Conservation (phyloP, 306 rosid species). For the Lotus japonicus region DNA sequence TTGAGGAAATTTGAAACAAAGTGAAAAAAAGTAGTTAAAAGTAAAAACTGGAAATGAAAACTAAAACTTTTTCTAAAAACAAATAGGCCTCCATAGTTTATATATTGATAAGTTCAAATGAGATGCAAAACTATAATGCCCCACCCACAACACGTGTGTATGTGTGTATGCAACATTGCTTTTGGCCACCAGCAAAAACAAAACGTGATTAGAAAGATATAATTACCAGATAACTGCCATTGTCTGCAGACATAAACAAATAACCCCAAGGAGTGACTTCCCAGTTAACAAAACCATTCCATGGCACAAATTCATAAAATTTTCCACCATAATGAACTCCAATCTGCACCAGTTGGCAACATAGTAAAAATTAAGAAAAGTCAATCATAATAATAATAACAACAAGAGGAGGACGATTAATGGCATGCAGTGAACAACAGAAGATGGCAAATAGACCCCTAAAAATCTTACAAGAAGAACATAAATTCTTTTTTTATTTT, state of each 20-base stretch:
- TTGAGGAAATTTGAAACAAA: too few species aligned
- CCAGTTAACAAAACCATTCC: slow-evolving; percentile 81
- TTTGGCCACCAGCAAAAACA: too few species aligned
- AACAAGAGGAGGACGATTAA: background rate
- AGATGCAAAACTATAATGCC: too few species aligned
- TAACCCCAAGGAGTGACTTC: slow-evolving; percentile 82
- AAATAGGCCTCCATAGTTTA: too few species aligned
- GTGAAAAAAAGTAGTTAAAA: too few species aligned
- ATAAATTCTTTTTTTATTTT: background rate
- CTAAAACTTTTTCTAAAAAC: too few species aligned
- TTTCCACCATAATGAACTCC: slow-evolving; percentile 77
- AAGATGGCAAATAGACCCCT: background rate
- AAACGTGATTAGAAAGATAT: too few species aligned
- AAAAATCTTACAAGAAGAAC: background rate
- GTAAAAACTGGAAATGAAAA: too few species aligned
- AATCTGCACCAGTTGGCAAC: slow-evolving; percentile 49
- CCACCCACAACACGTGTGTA: too few species aligned
- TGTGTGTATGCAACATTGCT: too few species aligned
- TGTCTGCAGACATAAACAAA: slow-evolving; percentile 74
- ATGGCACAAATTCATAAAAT: slow-evolving; percentile 88
- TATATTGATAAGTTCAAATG: too few species aligned
- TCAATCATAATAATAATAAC: background rate
- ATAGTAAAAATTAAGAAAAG: slow-evolving; percentile 17
- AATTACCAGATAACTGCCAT: slow-evolving; percentile 59
- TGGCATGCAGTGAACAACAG: background rate